Base-by-base conservation (phyloP, 1,284 basidiomycete species). In the Vanrija sp. region DNA sequence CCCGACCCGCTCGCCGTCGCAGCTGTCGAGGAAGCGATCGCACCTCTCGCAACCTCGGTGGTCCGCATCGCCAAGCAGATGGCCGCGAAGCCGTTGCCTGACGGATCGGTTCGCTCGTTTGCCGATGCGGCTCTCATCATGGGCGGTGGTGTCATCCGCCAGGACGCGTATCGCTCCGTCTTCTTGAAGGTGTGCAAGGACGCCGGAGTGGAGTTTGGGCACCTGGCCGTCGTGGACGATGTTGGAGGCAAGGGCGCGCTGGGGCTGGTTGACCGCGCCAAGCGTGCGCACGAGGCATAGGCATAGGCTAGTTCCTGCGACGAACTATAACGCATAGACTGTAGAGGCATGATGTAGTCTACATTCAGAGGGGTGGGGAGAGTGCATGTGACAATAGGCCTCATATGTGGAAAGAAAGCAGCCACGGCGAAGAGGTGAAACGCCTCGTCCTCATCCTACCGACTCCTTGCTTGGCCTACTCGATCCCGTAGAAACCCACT, bases 111-210 rank as follows among this genome's bases (percentile, higher is more conserved):
- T 18, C 54, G 56, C 6, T 37, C 19, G 8, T 24, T 61, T 5
- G 41, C 41, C 10, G 37, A 56, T 14, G 67, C 59, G 0, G 61
- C 54, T 20, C 47, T 69, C 18, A 54, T 65, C 12, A 49, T 63
- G 41, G 65, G 61, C 16, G 67, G 67, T 24, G 67, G 67, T 4
- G 60, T 67, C n/a, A 56, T 65, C 12, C 56, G 62, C 3, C 67
- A 69, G 49, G 54, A 52, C 7, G 47, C 44, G 12, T 69, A 69
- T 51, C 52, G 62, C 38, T 38, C 51, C 5, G 53, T 61, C 20
- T 37, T 69, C 15, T 37, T 63, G 18, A 51, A 57, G 15, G 23
- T 53, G 47, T 51, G 63, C 44, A 45, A 45, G 19, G 53, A 45
- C 9, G 19, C 54, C 22, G 66, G 63, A 19, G 58, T 65, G 2